phyloP scores from a whole-genome alignment of 2,329 filamentous ascomycete species.

The Alternaria conjuncta region DNA sequence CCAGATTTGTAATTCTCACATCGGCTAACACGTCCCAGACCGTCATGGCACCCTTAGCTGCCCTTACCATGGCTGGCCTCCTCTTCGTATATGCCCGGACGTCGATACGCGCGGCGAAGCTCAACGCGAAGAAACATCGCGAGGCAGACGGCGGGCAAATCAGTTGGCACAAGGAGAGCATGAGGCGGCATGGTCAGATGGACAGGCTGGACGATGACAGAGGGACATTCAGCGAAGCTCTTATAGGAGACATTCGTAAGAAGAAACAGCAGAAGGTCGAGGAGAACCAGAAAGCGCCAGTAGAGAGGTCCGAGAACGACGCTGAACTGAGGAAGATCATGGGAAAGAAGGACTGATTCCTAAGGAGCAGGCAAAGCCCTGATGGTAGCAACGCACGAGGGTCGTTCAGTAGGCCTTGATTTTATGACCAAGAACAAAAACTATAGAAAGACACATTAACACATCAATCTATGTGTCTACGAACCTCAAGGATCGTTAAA shows the following conservation, averaged over 20 bases:
- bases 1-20: neutral
- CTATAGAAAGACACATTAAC: neutral
- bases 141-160: slow-evolving; percentile 64
- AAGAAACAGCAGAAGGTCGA: slow-evolving; percentile 33
- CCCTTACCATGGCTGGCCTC: slow-evolving; percentile 66
- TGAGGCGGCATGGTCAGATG: slow-evolving; percentile 59
- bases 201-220: slow-evolving; percentile 52
- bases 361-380: neutral
- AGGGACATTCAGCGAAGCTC: slow-evolving; percentile 41
- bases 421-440: neutral
- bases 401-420: neutral
- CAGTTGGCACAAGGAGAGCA: slow-evolving; percentile 61
- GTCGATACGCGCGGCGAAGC: slow-evolving; percentile 70
- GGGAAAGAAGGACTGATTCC: slow-evolving; percentile 38
- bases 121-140: slow-evolving; percentile 66
- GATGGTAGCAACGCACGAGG: neutral
- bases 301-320: slow-evolving; percentile 46
- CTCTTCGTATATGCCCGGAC: slow-evolving; percentile 68
- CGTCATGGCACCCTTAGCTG: slow-evolving; percentile 66
- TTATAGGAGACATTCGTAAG: slow-evolving; percentile 42
- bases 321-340: slow-evolving; percentile 48
- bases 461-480: neutral
- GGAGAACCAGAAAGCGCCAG: slow-evolving; percentile 33
- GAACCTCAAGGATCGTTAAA: neutral
- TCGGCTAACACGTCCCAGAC: slow-evolving; percentile 48